Conservation (phyloP, 31 red algal species). For the Endocladia muricata region DNA sequence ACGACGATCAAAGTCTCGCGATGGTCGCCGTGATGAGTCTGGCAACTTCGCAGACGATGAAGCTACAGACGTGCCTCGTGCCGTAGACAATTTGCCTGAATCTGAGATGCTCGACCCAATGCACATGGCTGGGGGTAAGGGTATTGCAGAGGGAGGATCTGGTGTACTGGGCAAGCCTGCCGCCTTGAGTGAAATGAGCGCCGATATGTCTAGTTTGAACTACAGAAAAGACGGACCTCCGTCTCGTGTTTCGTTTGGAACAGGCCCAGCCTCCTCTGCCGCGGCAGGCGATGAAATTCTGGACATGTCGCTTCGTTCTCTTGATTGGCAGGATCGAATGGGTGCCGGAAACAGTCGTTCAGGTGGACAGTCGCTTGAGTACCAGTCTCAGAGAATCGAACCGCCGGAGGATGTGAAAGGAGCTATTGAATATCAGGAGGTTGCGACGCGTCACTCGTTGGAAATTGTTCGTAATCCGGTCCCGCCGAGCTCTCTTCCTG, state of each 20-base stretch:
- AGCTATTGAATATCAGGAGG: slow-evolving; percentile 13
- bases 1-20: not conserved
- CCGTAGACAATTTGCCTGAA: not conserved
- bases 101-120: not conserved
- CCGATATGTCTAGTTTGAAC: too few relatives aligned
- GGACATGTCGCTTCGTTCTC: not conserved
- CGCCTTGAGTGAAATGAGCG: not conserved
- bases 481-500: too few relatives aligned
- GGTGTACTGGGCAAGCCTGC: not conserved
- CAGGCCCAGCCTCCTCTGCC: not conserved
- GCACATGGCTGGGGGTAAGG: not conserved
- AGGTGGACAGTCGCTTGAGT: not conserved
- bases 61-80: not conserved
- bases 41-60: slow-evolving; percentile 33
- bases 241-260: not conserved
- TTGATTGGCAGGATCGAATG: not conserved
- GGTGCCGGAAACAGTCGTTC: not conserved
- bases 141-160: not conserved
- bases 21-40: not conserved
- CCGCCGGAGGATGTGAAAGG: not conserved
- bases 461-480: slow-evolving; percentile 6
- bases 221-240: too few relatives aligned
- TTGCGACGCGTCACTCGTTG: slow-evolving; percentile 15
- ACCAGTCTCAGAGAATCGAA: not conserved
- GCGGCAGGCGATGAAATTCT: not conserved